A percentile compares a stretch with the other conserved stretches of the same genome.
Evolutionary conservation across 108 stramenopile species (phyloP).

Genomic region (Cyclotella kingstonii): DNA sequence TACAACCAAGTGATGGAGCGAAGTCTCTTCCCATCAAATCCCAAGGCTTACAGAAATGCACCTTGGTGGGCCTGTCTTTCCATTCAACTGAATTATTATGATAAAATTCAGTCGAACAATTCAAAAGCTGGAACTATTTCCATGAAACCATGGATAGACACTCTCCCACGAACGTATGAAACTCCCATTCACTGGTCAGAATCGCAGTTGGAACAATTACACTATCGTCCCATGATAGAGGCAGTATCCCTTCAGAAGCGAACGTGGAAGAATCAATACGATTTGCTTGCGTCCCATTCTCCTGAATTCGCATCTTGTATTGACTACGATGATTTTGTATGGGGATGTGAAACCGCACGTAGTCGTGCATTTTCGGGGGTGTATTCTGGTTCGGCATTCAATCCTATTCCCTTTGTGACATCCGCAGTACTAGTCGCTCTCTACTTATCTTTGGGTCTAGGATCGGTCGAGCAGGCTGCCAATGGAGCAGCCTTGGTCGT

Average conservation of each 20-base stretch:
- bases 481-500: constrained; percentile 86
- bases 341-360: constrained; percentile 83
- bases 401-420: constrained; percentile 74
- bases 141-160: constrained; percentile 71
- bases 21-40: constrained; percentile 33
- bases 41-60: constrained; percentile 48
- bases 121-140: constrained; percentile 20
- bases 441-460: constrained; percentile 70
- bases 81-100: constrained; percentile 42
- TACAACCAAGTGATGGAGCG: constrained; percentile 43
- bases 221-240: constrained; percentile 65
- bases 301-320: constrained; percentile 31
- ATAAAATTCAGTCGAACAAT: constrained; percentile 32
- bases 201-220: constrained; percentile 50
- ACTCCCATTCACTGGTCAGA: constrained; percentile 79
- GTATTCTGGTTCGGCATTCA: constrained; percentile 72
- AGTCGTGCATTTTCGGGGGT: constrained; percentile 84
- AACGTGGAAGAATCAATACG: constrained; percentile 51
- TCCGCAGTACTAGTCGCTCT: constrained; percentile 60
- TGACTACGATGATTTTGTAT: constrained; percentile 70
- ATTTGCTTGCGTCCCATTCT: constrained; percentile 18
- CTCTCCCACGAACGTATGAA: constrained; percentile 68
- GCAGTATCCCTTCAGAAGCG: constrained; percentile 67
- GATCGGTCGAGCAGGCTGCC: constrained; percentile 81
- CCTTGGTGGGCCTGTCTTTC: constrained; percentile 52